Evolutionary conservation across 2,329 filamentous ascomycete genomes (phyloP).

Genomic region (Geosmithia flava): DNA sequence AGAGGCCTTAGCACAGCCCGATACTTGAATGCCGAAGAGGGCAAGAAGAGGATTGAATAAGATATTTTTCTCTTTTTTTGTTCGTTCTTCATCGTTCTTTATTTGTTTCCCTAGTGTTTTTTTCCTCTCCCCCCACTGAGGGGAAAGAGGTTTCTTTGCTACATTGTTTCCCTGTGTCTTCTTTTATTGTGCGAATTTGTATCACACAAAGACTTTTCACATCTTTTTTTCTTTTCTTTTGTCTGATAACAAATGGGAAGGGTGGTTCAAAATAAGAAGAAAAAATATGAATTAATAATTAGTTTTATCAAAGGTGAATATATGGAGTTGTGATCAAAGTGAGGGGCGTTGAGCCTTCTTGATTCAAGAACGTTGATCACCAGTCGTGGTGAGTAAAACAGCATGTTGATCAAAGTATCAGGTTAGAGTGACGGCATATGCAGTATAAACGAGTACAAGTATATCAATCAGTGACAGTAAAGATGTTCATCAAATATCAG

Average conservation of each 20-base stretch:
- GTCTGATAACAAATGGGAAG: not conserved
- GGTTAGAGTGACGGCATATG: no score
- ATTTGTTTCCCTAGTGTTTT: not conserved
- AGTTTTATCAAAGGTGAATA: no score
- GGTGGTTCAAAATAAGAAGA: no score
- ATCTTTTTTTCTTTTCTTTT: not conserved
- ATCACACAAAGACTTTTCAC: not conserved
- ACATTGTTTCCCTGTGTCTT: not conserved
- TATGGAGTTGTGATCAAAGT: no score
- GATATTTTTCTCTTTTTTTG: constrained; percentile 4
- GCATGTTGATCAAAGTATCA: no score
- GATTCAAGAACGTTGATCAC: no score
- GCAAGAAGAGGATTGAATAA: constrained; percentile 95
- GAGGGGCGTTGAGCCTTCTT: no score
- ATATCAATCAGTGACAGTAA: no score
- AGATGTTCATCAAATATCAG: no score
- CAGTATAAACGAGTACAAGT: no score
- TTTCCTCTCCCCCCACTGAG: not conserved
- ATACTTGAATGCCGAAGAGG: constrained; percentile 81
- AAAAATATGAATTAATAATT: no score
- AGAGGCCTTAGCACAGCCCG: constrained; percentile 72
- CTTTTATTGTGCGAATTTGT: not conserved
- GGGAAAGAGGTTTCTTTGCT: not conserved
- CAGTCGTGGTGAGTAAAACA: no score
- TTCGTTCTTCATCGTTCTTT: not conserved